Conservation (phyloP, 2,329 filamentous ascomycete genomes). For the Calonectria fujianensis region DNA sequence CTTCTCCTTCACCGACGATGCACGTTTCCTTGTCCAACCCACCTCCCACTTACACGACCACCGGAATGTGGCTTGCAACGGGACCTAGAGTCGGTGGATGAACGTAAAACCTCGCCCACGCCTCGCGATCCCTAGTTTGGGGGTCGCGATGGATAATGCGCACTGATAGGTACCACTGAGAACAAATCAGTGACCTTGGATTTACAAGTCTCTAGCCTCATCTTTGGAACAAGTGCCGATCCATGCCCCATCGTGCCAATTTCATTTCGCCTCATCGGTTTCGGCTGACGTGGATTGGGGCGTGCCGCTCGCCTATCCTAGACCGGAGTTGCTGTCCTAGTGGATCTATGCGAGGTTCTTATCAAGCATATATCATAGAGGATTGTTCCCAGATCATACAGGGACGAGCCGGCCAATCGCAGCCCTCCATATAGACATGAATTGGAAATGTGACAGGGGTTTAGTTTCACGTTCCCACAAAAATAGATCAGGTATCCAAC, state of each 20-base stretch:
- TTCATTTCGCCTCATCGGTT: conserved; percentile 4
- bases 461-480: background rate
- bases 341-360: conserved; percentile 8
- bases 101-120: background rate
- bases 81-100: background rate
- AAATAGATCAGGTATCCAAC: background rate
- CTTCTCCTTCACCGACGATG: background rate
- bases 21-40: background rate
- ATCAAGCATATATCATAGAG: conserved; percentile 21
- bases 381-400: background rate
- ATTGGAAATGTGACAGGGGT: background rate
- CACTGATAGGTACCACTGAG: background rate
- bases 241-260: background rate
- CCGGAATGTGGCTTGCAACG: conserved; percentile 19
- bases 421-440: background rate
- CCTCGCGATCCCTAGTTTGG: background rate
- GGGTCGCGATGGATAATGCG: background rate
- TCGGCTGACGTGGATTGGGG: conserved; percentile 17
- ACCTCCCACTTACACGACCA: background rate
- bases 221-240: conserved; percentile 11
- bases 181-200: background rate
- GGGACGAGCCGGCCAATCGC: background rate
- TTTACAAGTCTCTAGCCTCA: background rate
- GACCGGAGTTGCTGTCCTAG: background rate
- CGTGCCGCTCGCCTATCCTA: background rate